A percentile compares a stretch with the other conserved stretches of the same genome.
Conservation (phyloP, 1,139 yeast species). For the Casaregolazyma suthepensis region DNA sequence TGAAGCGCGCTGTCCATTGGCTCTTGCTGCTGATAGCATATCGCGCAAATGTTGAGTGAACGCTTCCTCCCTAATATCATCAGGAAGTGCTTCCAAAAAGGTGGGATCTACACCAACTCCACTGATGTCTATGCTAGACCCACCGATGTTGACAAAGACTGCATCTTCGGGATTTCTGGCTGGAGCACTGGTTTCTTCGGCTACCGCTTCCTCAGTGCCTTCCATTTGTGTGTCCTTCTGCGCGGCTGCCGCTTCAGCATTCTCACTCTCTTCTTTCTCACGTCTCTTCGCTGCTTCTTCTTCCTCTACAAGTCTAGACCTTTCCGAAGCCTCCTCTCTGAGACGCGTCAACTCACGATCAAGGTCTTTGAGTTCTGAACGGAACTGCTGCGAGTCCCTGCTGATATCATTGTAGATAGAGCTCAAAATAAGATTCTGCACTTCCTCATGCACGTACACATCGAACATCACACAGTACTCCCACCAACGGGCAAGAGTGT, state of each 20-base stretch:
- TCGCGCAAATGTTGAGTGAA: conserved; percentile 81
- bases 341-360: conserved; percentile 29
- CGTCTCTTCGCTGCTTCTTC: conserved; percentile 18
- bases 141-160: conserved; percentile 68
- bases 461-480: conserved; percentile 51
- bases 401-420: conserved; percentile 39
- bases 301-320: conserved; percentile 29
- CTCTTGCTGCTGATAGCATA: conserved; percentile 23
- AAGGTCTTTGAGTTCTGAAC: conserved; percentile 19
- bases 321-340: conserved; percentile 37
- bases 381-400: conserved; percentile 32
- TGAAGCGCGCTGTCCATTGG: conserved; percentile 37
- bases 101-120: conserved; percentile 92
- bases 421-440: conserved; percentile 41
- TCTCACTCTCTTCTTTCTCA: conserved; percentile 19
- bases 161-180: conserved; percentile 16
- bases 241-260: conserved; percentile 16
- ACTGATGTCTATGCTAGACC: conserved; percentile 74
- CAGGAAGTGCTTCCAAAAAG: conserved; percentile 85
- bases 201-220: conserved; percentile 15
- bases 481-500: conserved; percentile 66
- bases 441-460: conserved; percentile 38
- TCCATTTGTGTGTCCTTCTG: conserved; percentile 7
- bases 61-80: conserved; percentile 89
- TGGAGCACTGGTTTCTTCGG: conserved; percentile 12